Conservation (phyloP, 257 asterid genomes). For the Penstemon davidsonii region DNA sequence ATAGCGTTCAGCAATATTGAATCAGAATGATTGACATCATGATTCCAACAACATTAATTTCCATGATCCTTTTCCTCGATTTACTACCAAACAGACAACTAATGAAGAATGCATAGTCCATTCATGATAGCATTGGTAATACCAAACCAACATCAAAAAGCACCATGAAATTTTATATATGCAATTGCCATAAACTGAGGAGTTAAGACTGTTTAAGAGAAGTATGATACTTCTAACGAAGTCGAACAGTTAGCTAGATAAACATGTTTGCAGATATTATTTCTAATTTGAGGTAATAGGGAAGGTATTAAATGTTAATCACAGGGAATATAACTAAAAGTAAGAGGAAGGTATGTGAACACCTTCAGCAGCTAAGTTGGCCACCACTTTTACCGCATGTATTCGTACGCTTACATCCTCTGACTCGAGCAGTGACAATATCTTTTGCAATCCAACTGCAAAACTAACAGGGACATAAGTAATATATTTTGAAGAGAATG, state of each 20-base stretch:
- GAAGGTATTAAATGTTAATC: not conserved
- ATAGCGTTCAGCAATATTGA: not conserved
- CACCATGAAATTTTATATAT: not conserved
- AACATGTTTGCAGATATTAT: not conserved
- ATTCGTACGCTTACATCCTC: constrained; percentile 88
- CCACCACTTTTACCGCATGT: constrained; percentile 99
- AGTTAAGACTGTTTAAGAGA: constrained; percentile 5
- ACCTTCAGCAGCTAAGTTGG: constrained; percentile 99
- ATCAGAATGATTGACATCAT: not conserved
- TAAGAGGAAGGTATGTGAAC: constrained; percentile 27
- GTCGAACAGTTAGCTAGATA: not conserved
- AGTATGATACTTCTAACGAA: not conserved
- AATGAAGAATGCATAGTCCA: not conserved
- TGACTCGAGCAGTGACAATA: constrained; percentile 88
- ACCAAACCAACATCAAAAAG: constrained; percentile 6
- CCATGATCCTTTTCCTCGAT: not conserved
- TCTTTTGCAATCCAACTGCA: constrained; percentile 95
- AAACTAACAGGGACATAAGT: constrained; percentile 28
- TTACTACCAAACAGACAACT: not conserved
- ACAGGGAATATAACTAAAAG: not conserved
- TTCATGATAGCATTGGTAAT: not conserved
- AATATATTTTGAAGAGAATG: constrained; percentile 18
- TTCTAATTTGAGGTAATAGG: not conserved
- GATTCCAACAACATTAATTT: not conserved
- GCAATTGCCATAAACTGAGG: not conserved